Evolutionary conservation across 345 rosid genomes (phyloP).

Genomic region (Brassica nigra): DNA sequence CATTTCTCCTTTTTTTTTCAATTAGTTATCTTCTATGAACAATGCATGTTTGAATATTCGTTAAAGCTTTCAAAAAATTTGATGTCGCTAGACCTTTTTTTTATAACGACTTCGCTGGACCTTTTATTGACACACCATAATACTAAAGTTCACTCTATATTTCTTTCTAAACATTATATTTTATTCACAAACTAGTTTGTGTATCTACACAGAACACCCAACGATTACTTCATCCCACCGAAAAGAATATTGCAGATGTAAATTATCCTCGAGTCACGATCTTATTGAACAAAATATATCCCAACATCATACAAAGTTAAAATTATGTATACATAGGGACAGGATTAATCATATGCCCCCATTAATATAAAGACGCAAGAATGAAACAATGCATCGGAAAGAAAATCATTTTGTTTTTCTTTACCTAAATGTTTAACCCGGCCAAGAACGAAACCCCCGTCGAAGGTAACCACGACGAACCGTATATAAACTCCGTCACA

Average conservation of each 20-base stretch:
- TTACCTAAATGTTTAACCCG: slow-evolving; percentile 61
- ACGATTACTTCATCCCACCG: not conserved
- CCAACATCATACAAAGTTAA: slow-evolving; percentile 17
- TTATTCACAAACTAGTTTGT: not conserved
- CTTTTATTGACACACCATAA: not conserved
- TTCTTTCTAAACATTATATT: not conserved
- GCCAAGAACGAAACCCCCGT: slow-evolving; percentile 95
- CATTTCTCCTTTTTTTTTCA: not conserved
- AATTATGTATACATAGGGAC: slow-evolving; percentile 17
- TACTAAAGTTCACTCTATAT: not conserved
- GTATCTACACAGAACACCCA: not conserved
- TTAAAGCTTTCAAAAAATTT: not conserved
- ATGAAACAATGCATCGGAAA: slow-evolving; percentile 40
- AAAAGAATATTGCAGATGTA: not conserved
- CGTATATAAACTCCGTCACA: slow-evolving; percentile 77
- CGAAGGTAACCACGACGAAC: slow-evolving; percentile 95
- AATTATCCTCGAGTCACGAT: not conserved
- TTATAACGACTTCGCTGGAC: too few species aligned
- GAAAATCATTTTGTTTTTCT: slow-evolving; percentile 9
- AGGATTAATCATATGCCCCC: slow-evolving; percentile 32
- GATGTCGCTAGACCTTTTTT: not conserved
- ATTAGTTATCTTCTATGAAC: not conserved
- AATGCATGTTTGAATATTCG: not conserved
- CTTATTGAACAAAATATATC: slow-evolving; percentile 16
- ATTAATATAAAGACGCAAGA: slow-evolving; percentile 37